Base-by-base conservation (phyloP, 441 rosid species). In the Eruca vesicaria region DNA sequence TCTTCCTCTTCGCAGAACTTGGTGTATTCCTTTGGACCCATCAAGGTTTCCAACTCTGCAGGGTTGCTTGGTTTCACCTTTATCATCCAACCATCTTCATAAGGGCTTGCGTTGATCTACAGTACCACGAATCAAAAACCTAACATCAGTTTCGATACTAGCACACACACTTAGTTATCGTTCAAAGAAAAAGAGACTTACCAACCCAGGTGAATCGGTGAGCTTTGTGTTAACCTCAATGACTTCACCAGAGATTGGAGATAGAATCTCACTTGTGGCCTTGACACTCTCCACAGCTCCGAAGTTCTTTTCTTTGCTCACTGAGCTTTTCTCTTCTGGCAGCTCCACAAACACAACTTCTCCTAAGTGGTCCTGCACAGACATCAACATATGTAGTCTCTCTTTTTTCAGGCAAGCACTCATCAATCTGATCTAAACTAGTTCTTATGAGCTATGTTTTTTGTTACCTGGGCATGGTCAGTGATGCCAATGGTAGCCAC, bases 221-320 rank as follows among this genome's bases (percentile, higher is more conserved):
- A 95, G 98, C 84, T 87, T 86, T 14, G 88, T 58, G 83, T 95
- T 95, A 62, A 95, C 85, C 83, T 90, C 99, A 32, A 93, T 77
- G 79, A 96, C 57, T 77, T 91, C 91, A 64, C 98, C 98, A 8
- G 97, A 90, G 83, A 93, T 84, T 5, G 98, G 99, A 21, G 93
- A 91, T 66, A 86, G 82, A 48, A 93, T 69, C 82, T 96, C 98
- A 76, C 99, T 95, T 15, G 97, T 93, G 57, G 99, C 98, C 72
- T 95, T 93, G 48, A 95, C 99, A 87, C 98, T 93, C 60, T 93
- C 99, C 65, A 95, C 96, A 4, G 97, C 97, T 70, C 97, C 98
- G 77, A 96, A 96, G 80, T 88, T 79, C 53, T 81, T 68, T 0
- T 88, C 99, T 80, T 86, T 73, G 68, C 50, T 69, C 43, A 88